Conservation (phyloP, 495 filamentous ascomycete species). For the Opeltia flavorubescens region DNA sequence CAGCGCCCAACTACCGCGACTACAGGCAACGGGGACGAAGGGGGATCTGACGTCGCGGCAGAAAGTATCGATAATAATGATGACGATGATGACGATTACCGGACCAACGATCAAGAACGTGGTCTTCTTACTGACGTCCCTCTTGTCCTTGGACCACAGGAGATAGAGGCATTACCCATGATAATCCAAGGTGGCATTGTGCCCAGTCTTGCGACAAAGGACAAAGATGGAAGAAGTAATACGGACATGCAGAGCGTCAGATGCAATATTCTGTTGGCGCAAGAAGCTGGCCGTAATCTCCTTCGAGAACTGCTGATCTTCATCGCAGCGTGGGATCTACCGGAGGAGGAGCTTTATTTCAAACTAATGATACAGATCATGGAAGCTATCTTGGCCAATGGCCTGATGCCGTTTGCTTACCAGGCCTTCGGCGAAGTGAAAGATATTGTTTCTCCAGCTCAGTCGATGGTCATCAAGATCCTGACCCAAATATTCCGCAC, state of each 20-base stretch:
- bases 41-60: slow-evolving; percentile 32
- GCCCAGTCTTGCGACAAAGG: slow-evolving; percentile 35
- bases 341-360: slow-evolving; percentile 82
- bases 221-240: slow-evolving; percentile 23
- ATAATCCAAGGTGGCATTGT: slow-evolving; percentile 84
- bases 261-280: slow-evolving; percentile 74
- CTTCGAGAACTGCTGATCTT: slow-evolving; percentile 86
- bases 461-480: slow-evolving; percentile 80
- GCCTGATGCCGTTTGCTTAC: slow-evolving; percentile 79
- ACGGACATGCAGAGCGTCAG: slow-evolving; percentile 73
- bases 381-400: slow-evolving; percentile 76
- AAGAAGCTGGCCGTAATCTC: slow-evolving; percentile 75
- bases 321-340: slow-evolving; percentile 90
- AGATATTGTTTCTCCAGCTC: slow-evolving; percentile 88
- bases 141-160: slow-evolving; percentile 80
- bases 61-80: slow-evolving; percentile 28
- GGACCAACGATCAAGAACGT: slow-evolving; percentile 68
- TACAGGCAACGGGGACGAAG: not conserved
- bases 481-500: slow-evolving; percentile 77
- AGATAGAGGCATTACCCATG: slow-evolving; percentile 92
- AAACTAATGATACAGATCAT: slow-evolving; percentile 92
- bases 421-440: slow-evolving; percentile 81
- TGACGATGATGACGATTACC: slow-evolving; percentile 71
- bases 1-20: slow-evolving; percentile 11
- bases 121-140: slow-evolving; percentile 84